phyloP scores from a whole-genome alignment of 768 basidiomycete genomes.

The Pholiota microspora region DNA sequence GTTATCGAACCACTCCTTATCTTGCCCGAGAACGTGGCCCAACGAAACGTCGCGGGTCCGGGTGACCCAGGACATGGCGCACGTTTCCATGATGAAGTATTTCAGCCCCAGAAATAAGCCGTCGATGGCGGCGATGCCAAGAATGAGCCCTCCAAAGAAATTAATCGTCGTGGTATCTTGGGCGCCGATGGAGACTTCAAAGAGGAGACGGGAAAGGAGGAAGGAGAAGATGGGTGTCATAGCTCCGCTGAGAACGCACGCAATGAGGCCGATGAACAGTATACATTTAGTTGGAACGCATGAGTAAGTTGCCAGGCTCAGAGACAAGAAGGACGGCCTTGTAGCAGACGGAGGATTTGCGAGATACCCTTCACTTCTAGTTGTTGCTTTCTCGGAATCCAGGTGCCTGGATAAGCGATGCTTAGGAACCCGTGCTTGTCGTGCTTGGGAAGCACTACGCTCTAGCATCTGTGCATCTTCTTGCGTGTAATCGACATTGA shows the following conservation, averaged over 20 bases:
- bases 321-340: conserved; percentile 38
- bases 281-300: conserved; percentile 73
- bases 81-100: conserved; percentile 76
- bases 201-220: conserved; percentile 79
- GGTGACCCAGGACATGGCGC: conserved; percentile 74
- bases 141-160: conserved; percentile 67
- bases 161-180: conserved; percentile 61
- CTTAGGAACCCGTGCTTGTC: neutral
- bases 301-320: conserved; percentile 59
- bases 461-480: conserved; percentile 3
- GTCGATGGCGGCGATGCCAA: conserved; percentile 73
- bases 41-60: conserved; percentile 57
- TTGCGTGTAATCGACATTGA: conserved; percentile 10
- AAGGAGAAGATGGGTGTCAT: conserved; percentile 92
- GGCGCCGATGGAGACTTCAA: conserved; percentile 70
- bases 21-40: conserved; percentile 65
- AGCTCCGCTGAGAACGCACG: conserved; percentile 73
- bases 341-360: too few species aligned
- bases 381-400: too few species aligned
- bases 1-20: conserved; percentile 85
- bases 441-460: conserved; percentile 5
- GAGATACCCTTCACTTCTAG: too few species aligned
- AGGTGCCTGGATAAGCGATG: too few species aligned
- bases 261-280: conserved; percentile 66
- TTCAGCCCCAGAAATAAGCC: conserved; percentile 75